A percentile compares a stretch with the other conserved stretches of the same genome.
These are phyloP conservation scores for Rickenella mellea DNA, from an alignment of 768 basidiomycete genomes.

Conservation along the genomic window DNA sequence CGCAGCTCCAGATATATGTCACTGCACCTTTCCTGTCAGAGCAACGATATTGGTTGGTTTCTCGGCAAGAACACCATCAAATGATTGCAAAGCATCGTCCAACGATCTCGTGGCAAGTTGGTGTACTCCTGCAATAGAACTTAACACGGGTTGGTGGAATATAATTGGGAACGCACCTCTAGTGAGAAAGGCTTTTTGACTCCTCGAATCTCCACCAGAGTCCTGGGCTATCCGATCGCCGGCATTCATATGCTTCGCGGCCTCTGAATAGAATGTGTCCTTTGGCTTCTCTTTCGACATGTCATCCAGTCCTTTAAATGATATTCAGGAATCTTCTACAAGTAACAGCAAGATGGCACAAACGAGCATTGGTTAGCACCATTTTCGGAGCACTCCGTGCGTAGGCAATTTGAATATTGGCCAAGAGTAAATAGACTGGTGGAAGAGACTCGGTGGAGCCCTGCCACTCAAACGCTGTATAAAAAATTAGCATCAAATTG, in stretches of 20 bases:
- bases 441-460: slow-evolving; percentile 43
- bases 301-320: slow-evolving; percentile 50
- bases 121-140: slow-evolving; percentile 52
- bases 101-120: slow-evolving; percentile 72
- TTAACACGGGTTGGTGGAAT: background rate
- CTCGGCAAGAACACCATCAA: slow-evolving; percentile 67
- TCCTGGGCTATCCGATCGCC: slow-evolving; percentile 44
- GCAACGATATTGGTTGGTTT: slow-evolving; percentile 86
- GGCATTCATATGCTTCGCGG: slow-evolving; percentile 57
- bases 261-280: slow-evolving; percentile 60
- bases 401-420: slow-evolving; percentile 74
- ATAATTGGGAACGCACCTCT: slow-evolving; percentile 37
- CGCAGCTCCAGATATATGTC: background rate
- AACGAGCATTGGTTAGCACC: slow-evolving; percentile 63
- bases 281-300: slow-evolving; percentile 52
- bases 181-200: slow-evolving; percentile 52
- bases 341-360: slow-evolving; percentile 20
- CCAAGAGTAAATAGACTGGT: slow-evolving; percentile 73
- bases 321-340: too few relatives aligned
- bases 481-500: slow-evolving; percentile 1
- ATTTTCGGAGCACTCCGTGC: slow-evolving; percentile 81
- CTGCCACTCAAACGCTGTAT: slow-evolving; percentile 42
- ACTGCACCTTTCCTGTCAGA: slow-evolving; percentile 69
- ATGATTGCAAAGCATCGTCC: slow-evolving; percentile 74
- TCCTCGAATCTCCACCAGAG: slow-evolving; percentile 47